Evolutionary conservation across 768 basidiomycete genomes (phyloP).

Genomic region (Phallus indusiatus): DNA sequence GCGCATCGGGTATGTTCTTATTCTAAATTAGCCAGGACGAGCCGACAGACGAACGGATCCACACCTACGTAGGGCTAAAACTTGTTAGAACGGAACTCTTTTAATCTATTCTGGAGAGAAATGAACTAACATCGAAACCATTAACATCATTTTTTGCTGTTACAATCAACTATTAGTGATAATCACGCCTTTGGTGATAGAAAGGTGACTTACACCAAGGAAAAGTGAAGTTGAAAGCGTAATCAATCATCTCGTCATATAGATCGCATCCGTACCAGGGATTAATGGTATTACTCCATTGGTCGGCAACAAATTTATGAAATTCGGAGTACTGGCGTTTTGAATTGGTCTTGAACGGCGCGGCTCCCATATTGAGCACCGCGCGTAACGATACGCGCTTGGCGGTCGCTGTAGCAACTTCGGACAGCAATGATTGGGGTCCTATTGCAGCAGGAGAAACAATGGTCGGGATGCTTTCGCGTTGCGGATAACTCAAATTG

Average conservation of each 20-base stretch:
- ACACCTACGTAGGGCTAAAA: conserved; percentile 2
- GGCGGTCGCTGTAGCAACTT: not conserved
- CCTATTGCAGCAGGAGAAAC: conserved; percentile 9
- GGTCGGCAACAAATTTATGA: not conserved
- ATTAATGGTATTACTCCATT: conserved; percentile 31
- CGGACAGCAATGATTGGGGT: not conserved
- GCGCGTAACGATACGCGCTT: not conserved
- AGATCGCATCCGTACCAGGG: conserved; percentile 46
- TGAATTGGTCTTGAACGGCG: not conserved
- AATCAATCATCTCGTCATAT: conserved; percentile 57
- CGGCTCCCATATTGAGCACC: not conserved
- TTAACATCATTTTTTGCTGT: not conserved
- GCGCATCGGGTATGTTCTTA: conserved; percentile 30
- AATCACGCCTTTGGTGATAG: not conserved
- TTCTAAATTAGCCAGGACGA: not conserved
- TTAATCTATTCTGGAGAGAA: not conserved
- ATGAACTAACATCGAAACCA: conserved; percentile 8
- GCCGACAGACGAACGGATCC: not conserved
- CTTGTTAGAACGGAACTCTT: not conserved
- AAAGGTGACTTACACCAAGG: conserved; percentile 36
- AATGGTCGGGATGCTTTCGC: conserved; percentile 35
- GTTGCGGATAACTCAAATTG: conserved; percentile 62
- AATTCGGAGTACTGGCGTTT: not conserved
- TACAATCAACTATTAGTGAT: no score
- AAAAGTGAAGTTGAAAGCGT: conserved; percentile 62